Evolutionary conservation across 192 early-diverging fungal species (phyloP).

Genomic region (Coemansia sp.): DNA sequence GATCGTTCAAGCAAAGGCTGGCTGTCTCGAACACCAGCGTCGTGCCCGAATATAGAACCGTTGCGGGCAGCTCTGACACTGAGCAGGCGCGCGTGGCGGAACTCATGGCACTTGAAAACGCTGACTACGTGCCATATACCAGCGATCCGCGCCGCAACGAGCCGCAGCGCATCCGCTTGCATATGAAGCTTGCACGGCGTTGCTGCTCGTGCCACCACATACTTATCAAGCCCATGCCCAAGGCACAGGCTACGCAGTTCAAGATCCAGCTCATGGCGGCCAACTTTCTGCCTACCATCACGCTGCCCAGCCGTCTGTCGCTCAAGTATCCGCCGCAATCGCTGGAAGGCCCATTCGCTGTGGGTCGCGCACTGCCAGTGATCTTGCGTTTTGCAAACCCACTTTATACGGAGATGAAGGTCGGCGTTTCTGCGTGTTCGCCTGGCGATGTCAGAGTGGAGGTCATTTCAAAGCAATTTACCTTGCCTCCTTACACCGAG

Average conservation of each 20-base stretch:
- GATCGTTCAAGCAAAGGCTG: constrained; percentile 33
- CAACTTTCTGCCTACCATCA: constrained; percentile 79
- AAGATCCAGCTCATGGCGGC: constrained; percentile 86
- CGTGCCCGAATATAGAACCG: constrained; percentile 30
- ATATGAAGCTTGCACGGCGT: constrained; percentile 82
- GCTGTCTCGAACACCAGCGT: background rate
- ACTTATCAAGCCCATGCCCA: constrained; percentile 89
- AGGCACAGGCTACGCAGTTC: constrained; percentile 83
- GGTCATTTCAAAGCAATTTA: constrained; percentile 64
- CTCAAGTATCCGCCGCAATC: constrained; percentile 14
- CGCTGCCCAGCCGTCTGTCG: constrained; percentile 31
- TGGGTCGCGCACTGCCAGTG: constrained; percentile 45
- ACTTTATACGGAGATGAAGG: constrained; percentile 66
- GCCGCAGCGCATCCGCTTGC: constrained; percentile 84
- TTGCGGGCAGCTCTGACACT: constrained; percentile 1
- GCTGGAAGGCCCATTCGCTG: constrained; percentile 33
- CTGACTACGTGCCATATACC: constrained; percentile 56
- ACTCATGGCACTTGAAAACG: constrained; percentile 21
- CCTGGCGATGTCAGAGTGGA: constrained; percentile 51
- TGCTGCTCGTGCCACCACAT: constrained; percentile 88
- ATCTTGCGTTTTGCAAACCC: constrained; percentile 81
- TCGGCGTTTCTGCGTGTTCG: constrained; percentile 56
- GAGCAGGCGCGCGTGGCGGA: constrained; percentile 15
- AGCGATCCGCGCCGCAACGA: constrained; percentile 37
- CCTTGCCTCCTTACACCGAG: constrained; percentile 72